Base-by-base conservation (phyloP, 2,329 filamentous ascomycete genomes). In the Pseudogymnoascus sp. region DNA sequence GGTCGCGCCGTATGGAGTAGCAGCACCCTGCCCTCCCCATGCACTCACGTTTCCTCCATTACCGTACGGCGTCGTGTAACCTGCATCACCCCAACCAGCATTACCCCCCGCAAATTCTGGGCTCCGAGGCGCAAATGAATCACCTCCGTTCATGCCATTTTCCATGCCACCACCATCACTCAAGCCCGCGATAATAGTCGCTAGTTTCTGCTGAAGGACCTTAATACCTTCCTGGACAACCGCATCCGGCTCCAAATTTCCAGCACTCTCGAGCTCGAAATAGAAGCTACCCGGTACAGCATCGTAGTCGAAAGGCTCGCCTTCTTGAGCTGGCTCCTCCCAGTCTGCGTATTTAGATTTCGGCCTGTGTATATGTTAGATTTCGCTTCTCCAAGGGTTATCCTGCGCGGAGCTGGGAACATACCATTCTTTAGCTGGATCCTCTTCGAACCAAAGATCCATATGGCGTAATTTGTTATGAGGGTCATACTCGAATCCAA, bases 401-500 rank as follows among this genome's bases (percentile, higher is more conserved):
- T 36, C 18, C 12, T 3, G 33, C 57, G 12, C 53, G 59, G 22
- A 41, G 59, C 28, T 20, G 20, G 59, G 28, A 47, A 76, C 86
- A 74, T 77, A 95, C 92, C 92, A 97, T 80, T 97, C 93, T 70
- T 85, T 82, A 62, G 83, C 81, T 1, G 90, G 76, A 75, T 95
- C 89, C 67, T 87, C 83, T 78, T 99, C 94, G 73, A 91, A 97
- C 94, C 94, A 99, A 75, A 96, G 85, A 70, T 96, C 90, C 61
- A 94, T 81, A 75, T 99, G 94, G 66, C 87, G 84, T 66, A 99
- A 79, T 77, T 96, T 97, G 78, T 99, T 99, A 75, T 95, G 89
- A 63, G 94, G 94, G 73, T 99, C 94, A 75, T 99, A 99, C 75
- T 99, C 94, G 72, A 99, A 99, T 22, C 91, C 92, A 39, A 99